Base-by-base conservation (phyloP, 129 eudicot genomes). In the Centrapalus pauciflorus region DNA sequence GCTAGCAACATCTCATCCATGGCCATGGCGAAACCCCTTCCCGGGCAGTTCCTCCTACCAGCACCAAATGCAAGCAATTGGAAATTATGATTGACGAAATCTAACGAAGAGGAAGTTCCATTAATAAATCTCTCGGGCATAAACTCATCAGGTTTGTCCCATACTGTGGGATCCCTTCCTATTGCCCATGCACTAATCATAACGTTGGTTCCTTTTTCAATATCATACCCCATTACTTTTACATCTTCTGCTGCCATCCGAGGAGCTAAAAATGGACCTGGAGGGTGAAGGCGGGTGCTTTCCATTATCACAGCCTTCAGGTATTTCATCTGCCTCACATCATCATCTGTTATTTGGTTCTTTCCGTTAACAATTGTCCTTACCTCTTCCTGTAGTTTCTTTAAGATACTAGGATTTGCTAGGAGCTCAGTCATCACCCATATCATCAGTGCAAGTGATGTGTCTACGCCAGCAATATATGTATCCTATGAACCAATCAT, bases 351-450 rank as follows among this genome's bases (percentile, higher is more conserved):
- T n/a, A n/a, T n/a, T n/a, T n/a, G n/a, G n/a, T n/a, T n/a, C n/a
- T n/a, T n/a, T n/a, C n/a, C n/a, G n/a, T n/a, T 34, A 2, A 65
- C 60, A 3, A 74, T 71, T 55, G 23, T 23, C 26, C 59, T 65
- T 66, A 65, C 67, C 34, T 66, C 73, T 25, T 13, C 56, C 0
- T 64, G 79, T 11, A 65, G 52, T 35, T 29, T 9, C 13, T 71
- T 48, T 3, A 65, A 73, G 55, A 54, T 52, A 5, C 13, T 12
- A 8, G 67, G 66, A 17, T 74, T 46, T 13, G 45, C 60, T 8
- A 74, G n/a, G 51, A 74, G 67, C 30, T 74, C 66, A 0, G 59
- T 25, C 34, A 74, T 50, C 25, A 71, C 73, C 79, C 79, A 74
- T 43, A 65, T 49, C 5, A 65, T 27, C 0, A 27, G 23, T 24